These are phyloP conservation scores for Coelastrella sp. DNA, from an alignment of 139 green algal species.

Conservation along the genomic window DNA sequence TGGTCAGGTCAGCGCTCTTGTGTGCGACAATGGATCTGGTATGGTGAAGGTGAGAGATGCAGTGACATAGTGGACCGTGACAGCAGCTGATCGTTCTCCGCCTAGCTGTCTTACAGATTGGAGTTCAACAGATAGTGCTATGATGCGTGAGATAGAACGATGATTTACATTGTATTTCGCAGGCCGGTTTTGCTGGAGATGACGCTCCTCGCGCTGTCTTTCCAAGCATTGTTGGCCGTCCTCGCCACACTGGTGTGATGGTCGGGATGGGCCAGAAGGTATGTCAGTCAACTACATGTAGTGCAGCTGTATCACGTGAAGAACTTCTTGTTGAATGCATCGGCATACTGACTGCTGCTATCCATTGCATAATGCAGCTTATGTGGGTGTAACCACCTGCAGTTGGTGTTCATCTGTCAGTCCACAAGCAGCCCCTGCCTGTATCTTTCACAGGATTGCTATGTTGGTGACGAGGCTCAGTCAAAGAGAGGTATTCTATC, in stretches of 20 bases:
- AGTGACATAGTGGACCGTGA: not conserved
- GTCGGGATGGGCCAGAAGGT: slow-evolving; percentile 87
- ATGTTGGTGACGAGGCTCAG: slow-evolving; percentile 98
- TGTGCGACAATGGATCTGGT: slow-evolving; percentile 99
- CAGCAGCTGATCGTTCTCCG: not conserved
- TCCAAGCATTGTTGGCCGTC: slow-evolving; percentile 95
- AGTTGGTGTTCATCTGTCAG: not conserved
- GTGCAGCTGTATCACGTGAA: no score
- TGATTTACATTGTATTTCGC: no score
- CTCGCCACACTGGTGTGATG: slow-evolving; percentile 96
- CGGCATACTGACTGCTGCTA: no score
- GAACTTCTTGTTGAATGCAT: no score
- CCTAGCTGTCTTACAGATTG: not conserved
- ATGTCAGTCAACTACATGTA: no score
- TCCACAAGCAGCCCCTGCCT: not conserved
- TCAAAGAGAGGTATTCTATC: slow-evolving; percentile 97
- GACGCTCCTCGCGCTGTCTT: slow-evolving; percentile 97
- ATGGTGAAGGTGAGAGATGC: slow-evolving; percentile 91
- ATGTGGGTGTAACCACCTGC: no score
- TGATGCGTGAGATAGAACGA: no score
- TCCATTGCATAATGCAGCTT: no score
- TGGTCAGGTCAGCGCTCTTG: slow-evolving; percentile 91
- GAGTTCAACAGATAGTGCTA: no score
- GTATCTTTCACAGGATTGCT: slow-evolving; percentile 84
- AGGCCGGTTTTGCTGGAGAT: slow-evolving; percentile 96